phyloP scores from a whole-genome alignment of 768 basidiomycete species.

The Amanita muscaria region DNA sequence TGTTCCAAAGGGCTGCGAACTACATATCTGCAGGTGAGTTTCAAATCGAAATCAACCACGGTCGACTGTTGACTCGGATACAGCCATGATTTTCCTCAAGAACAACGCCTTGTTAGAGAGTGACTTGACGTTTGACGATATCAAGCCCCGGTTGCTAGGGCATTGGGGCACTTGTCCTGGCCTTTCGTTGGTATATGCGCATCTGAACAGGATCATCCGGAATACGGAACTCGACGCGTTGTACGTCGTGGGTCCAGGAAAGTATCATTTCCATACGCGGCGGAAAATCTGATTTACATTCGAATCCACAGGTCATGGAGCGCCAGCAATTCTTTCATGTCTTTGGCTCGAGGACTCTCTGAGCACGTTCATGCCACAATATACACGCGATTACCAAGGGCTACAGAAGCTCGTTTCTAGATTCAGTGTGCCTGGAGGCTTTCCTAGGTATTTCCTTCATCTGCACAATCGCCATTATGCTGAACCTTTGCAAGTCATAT shows the following conservation, averaged over 20 bases:
- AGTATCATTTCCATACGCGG: conserved; percentile 12
- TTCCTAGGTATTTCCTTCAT: conserved; percentile 64
- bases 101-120: conserved; percentile 61
- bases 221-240: conserved; percentile 55
- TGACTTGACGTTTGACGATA: conserved; percentile 53
- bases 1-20: conserved; percentile 54
- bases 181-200: conserved; percentile 61
- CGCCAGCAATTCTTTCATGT: conserved; percentile 75
- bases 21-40: conserved; percentile 64
- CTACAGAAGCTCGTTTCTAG: conserved; percentile 58
- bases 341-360: conserved; percentile 82
- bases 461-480: too few species aligned
- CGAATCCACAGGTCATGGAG: conserved; percentile 54
- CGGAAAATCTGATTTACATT: background rate
- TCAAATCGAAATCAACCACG: background rate
- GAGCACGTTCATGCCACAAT: conserved; percentile 45
- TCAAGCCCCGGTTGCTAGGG: conserved; percentile 75
- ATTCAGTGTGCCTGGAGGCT: conserved; percentile 80
- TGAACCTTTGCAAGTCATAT: too few species aligned
- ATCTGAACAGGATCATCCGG: conserved; percentile 56
- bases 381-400: conserved; percentile 48
- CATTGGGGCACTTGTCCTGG: conserved; percentile 86
- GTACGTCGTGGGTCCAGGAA: conserved; percentile 75
- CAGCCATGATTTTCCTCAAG: conserved; percentile 82
- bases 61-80: background rate